Percentiles rank a stretch among this genome's conserved stretches.
These are phyloP conservation scores for Blyttiomyces sp. DNA, from an alignment of 371 early-diverging fungal species.

Conservation along the genomic window DNA sequence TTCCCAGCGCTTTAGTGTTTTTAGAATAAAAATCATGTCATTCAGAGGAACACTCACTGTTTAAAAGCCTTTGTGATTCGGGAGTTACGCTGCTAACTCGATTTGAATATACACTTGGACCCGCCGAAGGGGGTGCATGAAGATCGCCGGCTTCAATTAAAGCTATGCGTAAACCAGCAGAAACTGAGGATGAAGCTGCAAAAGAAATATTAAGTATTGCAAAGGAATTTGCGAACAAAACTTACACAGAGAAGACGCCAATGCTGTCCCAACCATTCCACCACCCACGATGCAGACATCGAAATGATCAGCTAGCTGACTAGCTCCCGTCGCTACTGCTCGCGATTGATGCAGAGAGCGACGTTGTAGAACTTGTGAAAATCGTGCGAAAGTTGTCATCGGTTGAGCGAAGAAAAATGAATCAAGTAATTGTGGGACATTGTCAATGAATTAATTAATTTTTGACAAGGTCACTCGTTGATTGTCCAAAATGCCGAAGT, in stretches of 20 bases:
- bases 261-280: conserved; percentile 84
- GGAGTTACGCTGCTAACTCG: conserved; percentile 59
- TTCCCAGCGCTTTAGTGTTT: too few species aligned
- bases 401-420: too few species aligned
- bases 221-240: neutral
- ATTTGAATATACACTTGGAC: conserved; percentile 62
- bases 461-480: too few species aligned
- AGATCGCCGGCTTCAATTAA: conserved; percentile 75
- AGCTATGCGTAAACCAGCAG: conserved; percentile 58
- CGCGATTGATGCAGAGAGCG: too few species aligned
- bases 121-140: conserved; percentile 13
- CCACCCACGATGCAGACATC: conserved; percentile 79
- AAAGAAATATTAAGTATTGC: conserved; percentile 6
- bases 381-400: too few species aligned
- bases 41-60: conserved; percentile 29
- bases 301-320: neutral
- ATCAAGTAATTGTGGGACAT: too few species aligned
- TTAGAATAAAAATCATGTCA: too few species aligned
- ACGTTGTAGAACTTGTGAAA: too few species aligned
- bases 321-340: too few species aligned
- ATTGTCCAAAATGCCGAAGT: too few species aligned
- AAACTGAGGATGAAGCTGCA: conserved; percentile 55
- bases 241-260: conserved; percentile 78
- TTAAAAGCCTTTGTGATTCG: conserved; percentile 28
- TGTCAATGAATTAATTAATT: too few species aligned